Evolutionary conservation across 2,329 filamentous ascomycete species (phyloP).

Genomic region (Ceratocystis huliohia): DNA sequence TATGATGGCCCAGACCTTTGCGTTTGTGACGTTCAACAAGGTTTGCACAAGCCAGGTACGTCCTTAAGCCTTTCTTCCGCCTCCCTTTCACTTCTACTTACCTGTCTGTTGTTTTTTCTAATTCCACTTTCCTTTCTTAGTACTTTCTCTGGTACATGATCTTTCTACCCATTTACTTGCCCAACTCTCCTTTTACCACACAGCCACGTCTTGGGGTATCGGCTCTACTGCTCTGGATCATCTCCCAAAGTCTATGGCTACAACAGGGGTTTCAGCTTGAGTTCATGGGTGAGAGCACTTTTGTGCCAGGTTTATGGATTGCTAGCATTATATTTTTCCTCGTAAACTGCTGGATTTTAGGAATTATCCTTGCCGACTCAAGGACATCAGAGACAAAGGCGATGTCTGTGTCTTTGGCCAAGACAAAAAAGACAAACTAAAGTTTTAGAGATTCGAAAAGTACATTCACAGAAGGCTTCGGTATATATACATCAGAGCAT

Average conservation of each 20-base stretch:
- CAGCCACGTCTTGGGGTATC: constrained; percentile 47
- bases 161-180: constrained; percentile 82
- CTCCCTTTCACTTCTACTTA: neutral
- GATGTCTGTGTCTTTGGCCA: neutral
- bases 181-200: constrained; percentile 57
- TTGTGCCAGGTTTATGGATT: constrained; percentile 70
- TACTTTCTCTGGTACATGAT: constrained; percentile 99
- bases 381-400: constrained; percentile 1
- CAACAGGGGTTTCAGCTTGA: constrained; percentile 65
- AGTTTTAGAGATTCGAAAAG: neutral
- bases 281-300: constrained; percentile 69
- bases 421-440: neutral
- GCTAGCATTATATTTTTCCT: constrained; percentile 68
- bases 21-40: constrained; percentile 97
- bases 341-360: constrained; percentile 78
- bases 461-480: neutral
- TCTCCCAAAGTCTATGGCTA: constrained; percentile 62
- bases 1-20: constrained; percentile 91
- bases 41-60: constrained; percentile 93
- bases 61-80: constrained; percentile 11
- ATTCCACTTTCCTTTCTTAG: constrained; percentile 33
- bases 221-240: constrained; percentile 60
- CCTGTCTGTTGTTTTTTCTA: neutral
- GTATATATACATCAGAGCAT: neutral
- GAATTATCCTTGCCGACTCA: constrained; percentile 61